phyloP scores from a whole-genome alignment of 805 yeast genomes.

The Metschnikowia proteae region DNA sequence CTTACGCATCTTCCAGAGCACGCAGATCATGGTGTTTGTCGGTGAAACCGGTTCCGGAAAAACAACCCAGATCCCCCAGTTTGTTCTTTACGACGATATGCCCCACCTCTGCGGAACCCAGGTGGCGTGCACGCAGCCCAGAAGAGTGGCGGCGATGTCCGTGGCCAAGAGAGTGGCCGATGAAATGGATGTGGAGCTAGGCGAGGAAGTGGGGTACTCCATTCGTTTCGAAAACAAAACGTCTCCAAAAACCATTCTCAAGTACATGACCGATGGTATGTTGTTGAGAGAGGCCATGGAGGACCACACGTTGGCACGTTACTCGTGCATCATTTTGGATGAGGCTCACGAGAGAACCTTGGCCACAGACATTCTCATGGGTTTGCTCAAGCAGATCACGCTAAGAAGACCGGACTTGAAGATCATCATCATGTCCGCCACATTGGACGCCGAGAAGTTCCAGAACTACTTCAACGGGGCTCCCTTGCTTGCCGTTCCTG shows the following conservation, averaged over 20 bases:
- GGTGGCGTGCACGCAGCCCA: constrained; percentile 95
- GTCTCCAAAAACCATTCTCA: constrained; percentile 71
- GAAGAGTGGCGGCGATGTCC: constrained; percentile 99
- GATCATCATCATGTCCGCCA: constrained; percentile 94
- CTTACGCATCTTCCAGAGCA: constrained; percentile 71
- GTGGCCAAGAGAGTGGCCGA: constrained; percentile 97
- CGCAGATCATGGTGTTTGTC: constrained; percentile 95
- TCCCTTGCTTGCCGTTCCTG: constrained; percentile 94
- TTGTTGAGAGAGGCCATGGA: constrained; percentile 95
- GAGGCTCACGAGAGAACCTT: constrained; percentile 98
- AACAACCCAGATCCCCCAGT: constrained; percentile 97
- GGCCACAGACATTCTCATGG: constrained; percentile 96
- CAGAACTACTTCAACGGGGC: constrained; percentile 87
- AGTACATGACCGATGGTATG: constrained; percentile 99
- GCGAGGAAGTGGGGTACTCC: constrained; percentile 93
- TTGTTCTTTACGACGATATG: constrained; percentile 86
- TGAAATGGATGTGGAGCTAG: constrained; percentile 90
- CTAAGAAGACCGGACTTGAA: constrained; percentile 81
- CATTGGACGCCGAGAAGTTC: constrained; percentile 94
- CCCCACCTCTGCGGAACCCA: constrained; percentile 80
- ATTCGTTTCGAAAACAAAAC: constrained; percentile 93
- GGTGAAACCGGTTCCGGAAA: constrained; percentile 99
- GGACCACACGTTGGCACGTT: constrained; percentile 75
- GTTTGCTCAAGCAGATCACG: constrained; percentile 79
- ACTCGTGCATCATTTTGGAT: constrained; percentile 89